Evolutionary conservation across 306 rosid species (phyloP).

Genomic region (Dryas drummondii): DNA sequence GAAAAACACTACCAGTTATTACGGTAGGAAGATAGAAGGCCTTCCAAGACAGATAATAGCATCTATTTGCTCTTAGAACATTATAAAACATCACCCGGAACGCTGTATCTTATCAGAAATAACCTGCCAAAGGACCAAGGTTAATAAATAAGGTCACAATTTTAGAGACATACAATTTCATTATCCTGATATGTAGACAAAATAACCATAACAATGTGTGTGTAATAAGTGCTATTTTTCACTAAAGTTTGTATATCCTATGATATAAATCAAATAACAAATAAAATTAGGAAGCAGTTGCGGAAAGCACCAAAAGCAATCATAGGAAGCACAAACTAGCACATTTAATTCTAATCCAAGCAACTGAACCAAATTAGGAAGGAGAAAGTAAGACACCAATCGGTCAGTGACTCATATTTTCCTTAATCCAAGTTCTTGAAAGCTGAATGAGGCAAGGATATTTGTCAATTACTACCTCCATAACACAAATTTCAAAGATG

Average conservation of each 20-base stretch:
- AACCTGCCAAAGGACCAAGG: constrained; percentile 25
- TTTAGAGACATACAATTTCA: neutral
- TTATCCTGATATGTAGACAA: neutral
- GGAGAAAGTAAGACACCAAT: neutral
- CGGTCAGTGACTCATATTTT: neutral
- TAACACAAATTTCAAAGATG: neutral
- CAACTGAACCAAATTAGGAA: neutral
- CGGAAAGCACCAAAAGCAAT: neutral
- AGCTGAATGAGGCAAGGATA: neutral
- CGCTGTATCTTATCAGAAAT: constrained; percentile 21
- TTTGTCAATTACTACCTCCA: neutral
- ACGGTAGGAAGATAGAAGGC: constrained; percentile 29
- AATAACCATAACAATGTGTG: neutral
- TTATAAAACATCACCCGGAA: constrained; percentile 33
- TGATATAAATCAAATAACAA: too few species aligned
- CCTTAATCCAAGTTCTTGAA: neutral
- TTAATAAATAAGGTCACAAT: neutral
- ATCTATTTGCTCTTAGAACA: constrained; percentile 37
- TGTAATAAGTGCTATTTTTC: neutral
- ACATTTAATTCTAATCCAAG: neutral
- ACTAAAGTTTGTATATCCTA: neutral
- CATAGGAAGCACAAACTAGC: neutral
- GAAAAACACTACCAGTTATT: constrained; percentile 17
- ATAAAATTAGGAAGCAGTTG: neutral
- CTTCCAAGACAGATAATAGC: constrained; percentile 15